A percentile compares a stretch with the other conserved stretches of the same genome.
phyloP scores from a whole-genome alignment of 169 alveolate genomes.

The Eimeria mitis region DNA sequence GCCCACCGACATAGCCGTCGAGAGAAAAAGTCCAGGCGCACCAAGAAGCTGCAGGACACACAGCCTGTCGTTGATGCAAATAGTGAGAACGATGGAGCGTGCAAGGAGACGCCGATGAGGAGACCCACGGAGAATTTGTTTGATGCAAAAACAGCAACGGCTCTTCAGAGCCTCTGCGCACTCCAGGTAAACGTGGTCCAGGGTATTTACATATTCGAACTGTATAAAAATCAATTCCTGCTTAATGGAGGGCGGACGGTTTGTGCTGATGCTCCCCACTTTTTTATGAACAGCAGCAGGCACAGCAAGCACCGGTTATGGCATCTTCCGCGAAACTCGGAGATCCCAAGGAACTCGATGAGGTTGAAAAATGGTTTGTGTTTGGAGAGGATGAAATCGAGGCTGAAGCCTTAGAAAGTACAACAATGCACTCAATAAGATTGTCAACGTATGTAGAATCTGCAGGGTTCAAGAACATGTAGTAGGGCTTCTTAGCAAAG shows the following conservation, averaged over 20 bases:
- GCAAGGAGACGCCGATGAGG: background rate
- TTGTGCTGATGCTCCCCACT: background rate
- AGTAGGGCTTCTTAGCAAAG: background rate
- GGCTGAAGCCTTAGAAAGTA: slow-evolving; percentile 45
- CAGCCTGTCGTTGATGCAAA: background rate
- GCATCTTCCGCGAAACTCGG: slow-evolving; percentile 15
- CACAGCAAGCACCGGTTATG: background rate
- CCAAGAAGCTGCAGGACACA: background rate
- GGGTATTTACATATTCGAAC: background rate
- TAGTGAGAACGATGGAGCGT: background rate
- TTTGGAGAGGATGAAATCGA: slow-evolving; percentile 46
- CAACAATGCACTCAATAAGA: background rate
- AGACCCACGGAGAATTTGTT: slow-evolving; percentile 32
- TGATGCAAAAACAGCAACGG: slow-evolving; percentile 44
- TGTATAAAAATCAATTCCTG: no score
- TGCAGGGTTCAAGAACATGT: background rate
- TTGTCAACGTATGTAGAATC: background rate
- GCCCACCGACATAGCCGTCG: background rate
- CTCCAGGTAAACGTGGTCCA: slow-evolving; percentile 11
- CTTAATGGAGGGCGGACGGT: background rate
- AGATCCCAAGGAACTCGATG: slow-evolving; percentile 53
- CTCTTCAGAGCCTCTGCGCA: slow-evolving; percentile 62
- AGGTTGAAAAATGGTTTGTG: slow-evolving; percentile 47
- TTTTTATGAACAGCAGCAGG: slow-evolving; percentile 24
- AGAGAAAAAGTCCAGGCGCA: background rate